Conservation (phyloP, 2,329 filamentous ascomycete genomes). For the Ilyonectria sp. region DNA sequence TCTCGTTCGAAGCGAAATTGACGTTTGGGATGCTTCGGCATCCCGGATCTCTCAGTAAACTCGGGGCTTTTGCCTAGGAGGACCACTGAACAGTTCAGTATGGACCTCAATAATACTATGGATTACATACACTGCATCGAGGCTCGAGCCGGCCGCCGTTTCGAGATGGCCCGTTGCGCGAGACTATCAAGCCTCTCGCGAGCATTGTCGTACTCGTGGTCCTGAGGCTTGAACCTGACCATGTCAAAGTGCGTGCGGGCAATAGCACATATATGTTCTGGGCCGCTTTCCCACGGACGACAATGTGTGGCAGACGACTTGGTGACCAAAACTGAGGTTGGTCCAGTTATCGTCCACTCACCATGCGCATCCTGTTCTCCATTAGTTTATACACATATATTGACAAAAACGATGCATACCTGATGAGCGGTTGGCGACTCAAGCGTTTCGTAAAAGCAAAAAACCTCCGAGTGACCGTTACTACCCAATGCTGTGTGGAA, state of each 20-base stretch:
- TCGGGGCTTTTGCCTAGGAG: too few relatives aligned
- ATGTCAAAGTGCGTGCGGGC: constrained; percentile 42
- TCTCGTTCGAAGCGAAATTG: too few relatives aligned
- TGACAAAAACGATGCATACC: constrained; percentile 22
- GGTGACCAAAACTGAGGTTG: constrained; percentile 38
- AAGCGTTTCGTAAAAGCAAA: constrained; percentile 47
- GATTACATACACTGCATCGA: too few relatives aligned
- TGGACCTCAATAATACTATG: too few relatives aligned
- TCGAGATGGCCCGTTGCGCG: constrained; percentile 12
- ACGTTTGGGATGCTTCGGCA: too few relatives aligned
- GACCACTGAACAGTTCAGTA: too few relatives aligned
- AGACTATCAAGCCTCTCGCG: constrained; percentile 21
- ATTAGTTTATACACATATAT: neutral
- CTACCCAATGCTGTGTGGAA: constrained; percentile 29
- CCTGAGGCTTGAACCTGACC: constrained; percentile 43
- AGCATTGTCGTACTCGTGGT: constrained; percentile 26
- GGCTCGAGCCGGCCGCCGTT: neutral
- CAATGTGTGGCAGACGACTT: constrained; percentile 43
- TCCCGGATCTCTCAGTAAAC: too few relatives aligned
- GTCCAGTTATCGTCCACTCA: constrained; percentile 43
- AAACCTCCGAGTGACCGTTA: constrained; percentile 34
- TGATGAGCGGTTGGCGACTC: constrained; percentile 42
- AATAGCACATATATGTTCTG: constrained; percentile 41
- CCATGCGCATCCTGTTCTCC: constrained; percentile 33
- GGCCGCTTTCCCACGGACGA: constrained; percentile 36